Base-by-base conservation (phyloP, 129 eudicot species). In the Logfia minima region DNA sequence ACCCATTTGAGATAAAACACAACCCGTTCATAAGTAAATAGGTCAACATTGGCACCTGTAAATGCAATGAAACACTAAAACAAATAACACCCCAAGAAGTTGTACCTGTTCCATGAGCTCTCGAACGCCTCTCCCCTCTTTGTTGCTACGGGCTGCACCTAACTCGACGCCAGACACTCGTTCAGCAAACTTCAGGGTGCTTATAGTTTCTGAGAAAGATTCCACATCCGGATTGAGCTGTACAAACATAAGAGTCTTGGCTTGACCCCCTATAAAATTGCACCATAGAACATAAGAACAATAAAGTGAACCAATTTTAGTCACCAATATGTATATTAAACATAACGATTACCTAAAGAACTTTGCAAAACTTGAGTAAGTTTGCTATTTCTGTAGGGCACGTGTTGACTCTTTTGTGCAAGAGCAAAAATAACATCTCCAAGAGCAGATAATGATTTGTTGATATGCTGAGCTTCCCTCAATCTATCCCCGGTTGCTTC, bases 381-480 rank as follows among this genome's bases (percentile, higher is more conserved):
- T 72, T 92, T 92, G 84, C 98, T 92, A 56, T 92, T 92, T 90
- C 98, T 83, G 67, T 92, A 92, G 1, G 98, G 98, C 66, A 92
- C 96, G 56, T 92, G 98, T 62, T 82, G 69, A 71, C 86, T 88
- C 64, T 92, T 92, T 66, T 92, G 96, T n/a, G 98, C 87, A 69
- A 92, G 83, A 19, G 98, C 96, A 83, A 85, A 90, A 51, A 92
- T 90, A 51, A 92, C 98, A 86, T 92, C 98, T 19, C 98, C 98
- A 23, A 92, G 80, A 60, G 98, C 98, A 6, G 98, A 92, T 39
- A 92, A 75, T 6, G 98, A 92, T 68, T 92, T 92, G 79, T 92
- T 92, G 43, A 92, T 92, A 68, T 92, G 98, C 51, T 92, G 98
- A 9, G 98, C 98, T 80, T 92, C 98, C 60, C 83, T 74, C 67